These are phyloP conservation scores for Rosa persica DNA, from an alignment of 306 rosid species.

Conservation along the genomic window DNA sequence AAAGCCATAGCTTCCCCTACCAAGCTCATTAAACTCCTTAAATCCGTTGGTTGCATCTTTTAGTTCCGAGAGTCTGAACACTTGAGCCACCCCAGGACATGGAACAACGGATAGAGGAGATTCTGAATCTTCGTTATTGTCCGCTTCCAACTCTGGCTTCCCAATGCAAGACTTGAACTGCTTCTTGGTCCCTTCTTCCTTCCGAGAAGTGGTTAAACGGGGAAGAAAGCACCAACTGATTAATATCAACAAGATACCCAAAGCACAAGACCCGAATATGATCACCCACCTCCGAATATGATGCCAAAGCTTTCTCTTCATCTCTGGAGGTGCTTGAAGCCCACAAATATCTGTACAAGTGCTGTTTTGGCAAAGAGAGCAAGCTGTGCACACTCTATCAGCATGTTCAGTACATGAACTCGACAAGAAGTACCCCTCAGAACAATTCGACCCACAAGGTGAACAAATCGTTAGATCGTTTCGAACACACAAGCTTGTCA, in stretches of 20 bases:
- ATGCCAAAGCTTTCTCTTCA: constrained; percentile 50
- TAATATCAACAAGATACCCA: constrained; percentile 51
- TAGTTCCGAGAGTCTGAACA: constrained; percentile 83
- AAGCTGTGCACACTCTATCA: constrained; percentile 80
- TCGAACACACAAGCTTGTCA: constrained; percentile 68
- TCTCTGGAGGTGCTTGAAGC: constrained; percentile 40
- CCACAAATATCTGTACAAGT: constrained; percentile 70
- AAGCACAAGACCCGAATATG: constrained; percentile 52
- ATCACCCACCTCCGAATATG: constrained; percentile 41
- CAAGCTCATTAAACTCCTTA: constrained; percentile 94
- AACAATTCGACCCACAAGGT: constrained; percentile 80
- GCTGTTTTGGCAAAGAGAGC: constrained; percentile 95
- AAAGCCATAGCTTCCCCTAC: constrained; percentile 91
- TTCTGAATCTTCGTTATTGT: constrained; percentile 37
- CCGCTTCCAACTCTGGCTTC: constrained; percentile 53
- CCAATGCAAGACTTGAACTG: constrained; percentile 62
- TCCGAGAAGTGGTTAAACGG: constrained; percentile 10
- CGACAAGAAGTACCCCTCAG: constrained; percentile 79
- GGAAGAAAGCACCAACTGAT: constrained; percentile 49
- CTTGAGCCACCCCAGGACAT: constrained; percentile 83
- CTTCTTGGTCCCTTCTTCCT: constrained; percentile 36
- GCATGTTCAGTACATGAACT: constrained; percentile 65
- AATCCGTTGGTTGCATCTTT: constrained; percentile 96
- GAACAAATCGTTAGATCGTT: constrained; percentile 77
- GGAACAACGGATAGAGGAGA: constrained; percentile 36